A percentile compares a stretch with the other conserved stretches of the same genome.
These are phyloP conservation scores for Viridothelium virens DNA, from an alignment of 495 filamentous ascomycete genomes.

Conservation along the genomic window DNA sequence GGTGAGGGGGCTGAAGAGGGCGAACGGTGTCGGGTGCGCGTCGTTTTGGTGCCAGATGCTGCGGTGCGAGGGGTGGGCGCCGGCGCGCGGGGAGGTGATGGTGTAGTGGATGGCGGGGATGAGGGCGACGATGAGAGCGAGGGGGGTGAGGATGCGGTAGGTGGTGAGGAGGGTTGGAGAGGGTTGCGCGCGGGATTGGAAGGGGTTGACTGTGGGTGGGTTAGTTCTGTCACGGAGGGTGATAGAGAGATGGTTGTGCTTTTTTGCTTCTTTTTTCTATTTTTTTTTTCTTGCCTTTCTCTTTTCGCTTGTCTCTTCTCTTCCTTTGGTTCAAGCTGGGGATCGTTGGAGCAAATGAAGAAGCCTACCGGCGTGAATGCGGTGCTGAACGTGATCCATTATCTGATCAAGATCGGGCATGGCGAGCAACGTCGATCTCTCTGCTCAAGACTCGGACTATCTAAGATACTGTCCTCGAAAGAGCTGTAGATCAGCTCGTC, in stretches of 20 bases:
- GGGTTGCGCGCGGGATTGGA: slow-evolving; percentile 25
- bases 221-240: not conserved
- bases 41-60: slow-evolving; percentile 65
- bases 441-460: too few relatives aligned
- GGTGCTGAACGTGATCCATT: slow-evolving; percentile 6
- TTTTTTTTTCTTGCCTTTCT: not conserved
- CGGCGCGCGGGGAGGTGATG: slow-evolving; percentile 47
- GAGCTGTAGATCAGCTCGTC: not conserved
- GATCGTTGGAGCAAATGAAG: not conserved
- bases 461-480: too few relatives aligned
- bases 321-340: not conserved
- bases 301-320: not conserved
- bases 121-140: slow-evolving; percentile 66
- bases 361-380: slow-evolving; percentile 5
- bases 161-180: slow-evolving; percentile 31
- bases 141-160: slow-evolving; percentile 60
- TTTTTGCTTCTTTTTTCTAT: too few relatives aligned
- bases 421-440: not conserved
- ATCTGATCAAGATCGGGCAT: slow-evolving; percentile 7
- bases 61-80: slow-evolving; percentile 42
- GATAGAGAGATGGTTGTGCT: not conserved
- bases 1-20: slow-evolving; percentile 60
- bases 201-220: slow-evolving; percentile 30
- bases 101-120: slow-evolving; percentile 63
- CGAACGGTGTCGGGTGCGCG: slow-evolving; percentile 61